Percentiles rank a stretch among this genome's conserved stretches.
phyloP scores from a whole-genome alignment of 305 asterid species.

The Ruellia speciosa region DNA sequence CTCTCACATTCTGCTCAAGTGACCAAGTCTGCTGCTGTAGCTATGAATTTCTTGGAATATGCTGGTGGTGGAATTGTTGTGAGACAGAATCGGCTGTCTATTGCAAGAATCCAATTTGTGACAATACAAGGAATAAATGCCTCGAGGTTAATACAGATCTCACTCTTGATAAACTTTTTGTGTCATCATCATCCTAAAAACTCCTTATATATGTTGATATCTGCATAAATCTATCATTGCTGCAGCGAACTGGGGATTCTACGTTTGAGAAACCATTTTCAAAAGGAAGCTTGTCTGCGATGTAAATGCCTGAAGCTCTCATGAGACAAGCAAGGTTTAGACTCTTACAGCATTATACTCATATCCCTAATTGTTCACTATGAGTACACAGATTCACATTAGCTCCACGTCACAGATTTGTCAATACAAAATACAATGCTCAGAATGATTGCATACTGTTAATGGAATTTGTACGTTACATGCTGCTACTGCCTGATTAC shows the following conservation, averaged over 20 bases:
- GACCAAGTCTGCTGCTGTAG: constrained; percentile 83
- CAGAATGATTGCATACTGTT: too few relatives aligned
- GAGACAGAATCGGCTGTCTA: constrained; percentile 64
- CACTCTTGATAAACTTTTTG: neutral
- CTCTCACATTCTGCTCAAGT: constrained; percentile 48
- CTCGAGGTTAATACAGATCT: constrained; percentile 39
- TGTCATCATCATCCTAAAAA: too few relatives aligned
- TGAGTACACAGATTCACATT: too few relatives aligned
- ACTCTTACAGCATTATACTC: too few relatives aligned
- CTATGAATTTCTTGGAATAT: constrained; percentile 48
- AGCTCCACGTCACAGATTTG: too few relatives aligned
- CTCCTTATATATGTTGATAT: neutral
- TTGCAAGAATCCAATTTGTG: constrained; percentile 73
- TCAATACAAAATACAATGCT: too few relatives aligned
- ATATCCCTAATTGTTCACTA: too few relatives aligned
- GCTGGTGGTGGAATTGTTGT: constrained; percentile 76
- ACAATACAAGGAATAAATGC: constrained; percentile 41
- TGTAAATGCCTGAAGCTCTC: too few relatives aligned
- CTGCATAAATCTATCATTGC: neutral
- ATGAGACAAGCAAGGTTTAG: too few relatives aligned
- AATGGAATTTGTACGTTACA: too few relatives aligned
- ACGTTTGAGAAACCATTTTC: constrained; percentile 27
- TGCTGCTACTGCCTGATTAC: too few relatives aligned
- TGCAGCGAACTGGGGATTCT: constrained; percentile 43
- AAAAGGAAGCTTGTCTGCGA: neutral